Evolutionary conservation across 345 rosid species (phyloP).

Genomic region (Jatropha curcas): DNA sequence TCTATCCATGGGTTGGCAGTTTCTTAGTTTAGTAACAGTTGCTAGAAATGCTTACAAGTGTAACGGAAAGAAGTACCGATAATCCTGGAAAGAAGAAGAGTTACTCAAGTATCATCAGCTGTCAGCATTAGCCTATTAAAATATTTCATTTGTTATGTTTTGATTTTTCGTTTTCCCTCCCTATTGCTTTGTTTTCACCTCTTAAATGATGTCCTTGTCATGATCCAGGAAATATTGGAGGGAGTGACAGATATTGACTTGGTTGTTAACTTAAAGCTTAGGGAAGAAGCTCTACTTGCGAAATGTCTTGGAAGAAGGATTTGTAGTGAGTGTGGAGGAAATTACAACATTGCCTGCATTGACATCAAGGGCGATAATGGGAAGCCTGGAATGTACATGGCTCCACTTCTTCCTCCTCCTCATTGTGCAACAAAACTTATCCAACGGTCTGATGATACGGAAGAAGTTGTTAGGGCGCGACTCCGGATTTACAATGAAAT

Average conservation of each 20-base stretch:
- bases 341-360: conserved; percentile 82
- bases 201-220: not conserved
- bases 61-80: not conserved
- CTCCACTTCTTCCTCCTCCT: conserved; percentile 94
- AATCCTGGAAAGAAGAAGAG: not conserved
- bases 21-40: not conserved
- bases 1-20: not conserved
- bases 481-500: conserved; percentile 69
- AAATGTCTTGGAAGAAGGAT: conserved; percentile 97
- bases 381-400: conserved; percentile 82
- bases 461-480: conserved; percentile 87
- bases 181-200: not conserved
- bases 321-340: conserved; percentile 86
- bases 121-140: not conserved
- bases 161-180: not conserved
- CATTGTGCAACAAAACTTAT: conserved; percentile 80
- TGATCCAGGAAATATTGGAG: conserved; percentile 78
- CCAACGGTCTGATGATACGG: conserved; percentile 83
- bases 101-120: not conserved
- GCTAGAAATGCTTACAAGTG: not conserved
- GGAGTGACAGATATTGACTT: conserved; percentile 80
- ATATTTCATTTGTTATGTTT: not conserved
- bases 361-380: conserved; percentile 82
- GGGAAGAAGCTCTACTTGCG: conserved; percentile 83
- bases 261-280: conserved; percentile 83